Evolutionary conservation across 2,329 filamentous ascomycete genomes (phyloP).

Genomic region (Nothophoma quercina): DNA sequence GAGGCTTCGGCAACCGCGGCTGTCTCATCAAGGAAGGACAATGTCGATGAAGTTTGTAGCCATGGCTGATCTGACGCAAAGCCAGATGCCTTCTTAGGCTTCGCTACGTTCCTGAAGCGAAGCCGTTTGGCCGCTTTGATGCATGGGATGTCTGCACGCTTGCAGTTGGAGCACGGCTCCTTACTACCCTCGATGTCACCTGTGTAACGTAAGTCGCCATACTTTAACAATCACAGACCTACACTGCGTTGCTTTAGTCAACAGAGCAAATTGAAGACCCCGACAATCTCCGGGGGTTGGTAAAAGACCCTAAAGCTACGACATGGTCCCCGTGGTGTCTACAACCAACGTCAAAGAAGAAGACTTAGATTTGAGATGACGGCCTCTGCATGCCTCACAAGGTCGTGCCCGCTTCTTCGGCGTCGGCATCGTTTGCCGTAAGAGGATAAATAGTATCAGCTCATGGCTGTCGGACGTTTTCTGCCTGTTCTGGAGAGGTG

Average conservation of each 20-base stretch:
- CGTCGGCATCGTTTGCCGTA: background rate
- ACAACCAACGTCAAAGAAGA: background rate
- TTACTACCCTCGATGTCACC: background rate
- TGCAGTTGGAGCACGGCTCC: background rate
- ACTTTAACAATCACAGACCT: too few species aligned
- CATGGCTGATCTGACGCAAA: background rate
- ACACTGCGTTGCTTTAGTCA: too few species aligned
- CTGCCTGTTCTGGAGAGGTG: background rate
- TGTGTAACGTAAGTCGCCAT: background rate
- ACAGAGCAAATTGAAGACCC: too few species aligned
- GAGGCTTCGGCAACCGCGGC: background rate
- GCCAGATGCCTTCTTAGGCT: background rate
- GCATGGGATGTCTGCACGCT: background rate
- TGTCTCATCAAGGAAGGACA: background rate
- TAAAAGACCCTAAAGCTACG: too few species aligned
- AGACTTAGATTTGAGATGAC: background rate
- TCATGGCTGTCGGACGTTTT: background rate
- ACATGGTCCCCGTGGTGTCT: too few species aligned
- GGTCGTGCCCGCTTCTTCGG: background rate
- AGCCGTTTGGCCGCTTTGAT: background rate
- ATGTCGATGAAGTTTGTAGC: background rate
- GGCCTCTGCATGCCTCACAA: background rate
- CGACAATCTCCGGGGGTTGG: too few species aligned
- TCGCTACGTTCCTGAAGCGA: background rate
- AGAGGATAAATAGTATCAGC: background rate